These are phyloP conservation scores for Lichtheimia corymbifera DNA, from an alignment of 371 early-diverging fungal species.

Conservation along the genomic window DNA sequence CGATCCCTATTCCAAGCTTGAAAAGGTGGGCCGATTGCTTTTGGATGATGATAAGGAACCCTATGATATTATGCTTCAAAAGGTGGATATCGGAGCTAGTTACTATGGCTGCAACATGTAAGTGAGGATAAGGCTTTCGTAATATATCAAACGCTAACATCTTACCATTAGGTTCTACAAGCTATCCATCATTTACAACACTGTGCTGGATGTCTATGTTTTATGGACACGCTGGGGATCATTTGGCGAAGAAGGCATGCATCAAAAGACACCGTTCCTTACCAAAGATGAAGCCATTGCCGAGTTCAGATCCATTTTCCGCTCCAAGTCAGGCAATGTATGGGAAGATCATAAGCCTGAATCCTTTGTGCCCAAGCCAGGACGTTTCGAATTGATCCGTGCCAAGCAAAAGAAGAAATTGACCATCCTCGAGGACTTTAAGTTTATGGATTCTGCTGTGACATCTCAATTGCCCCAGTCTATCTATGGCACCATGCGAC, in stretches of 20 bases:
- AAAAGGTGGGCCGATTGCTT: slow-evolving; percentile 38
- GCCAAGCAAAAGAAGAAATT: slow-evolving; percentile 21
- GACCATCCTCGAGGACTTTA: slow-evolving; percentile 28
- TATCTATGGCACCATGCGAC: slow-evolving; percentile 37
- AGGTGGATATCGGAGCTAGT: slow-evolving; percentile 41
- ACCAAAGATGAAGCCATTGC: slow-evolving; percentile 47
- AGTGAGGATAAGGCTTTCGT: neutral
- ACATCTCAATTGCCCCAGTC: slow-evolving; percentile 19
- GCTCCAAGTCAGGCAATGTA: slow-evolving; percentile 55
- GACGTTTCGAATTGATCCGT: slow-evolving; percentile 45
- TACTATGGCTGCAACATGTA: slow-evolving; percentile 38
- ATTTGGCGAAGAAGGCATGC: slow-evolving; percentile 52
- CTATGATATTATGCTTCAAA: slow-evolving; percentile 53
- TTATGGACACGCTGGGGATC: slow-evolving; percentile 65
- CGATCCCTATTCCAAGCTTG: slow-evolving; percentile 39
- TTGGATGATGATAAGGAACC: slow-evolving; percentile 34
- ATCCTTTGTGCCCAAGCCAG: slow-evolving; percentile 43
- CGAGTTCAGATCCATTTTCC: slow-evolving; percentile 64
- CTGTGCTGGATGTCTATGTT: slow-evolving; percentile 48
- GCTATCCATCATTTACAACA: slow-evolving; percentile 56
- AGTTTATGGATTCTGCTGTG: slow-evolving; percentile 8
- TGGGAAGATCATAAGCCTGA: slow-evolving; percentile 39
- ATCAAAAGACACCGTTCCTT: slow-evolving; percentile 61
- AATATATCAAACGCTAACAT: neutral
- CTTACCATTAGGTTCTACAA: slow-evolving; percentile 54